Evolutionary conservation across 805 yeast genomes (phyloP), one percentile per base, ranked within the genome.

Genomic region (Suhomyces sp.): DNA sequence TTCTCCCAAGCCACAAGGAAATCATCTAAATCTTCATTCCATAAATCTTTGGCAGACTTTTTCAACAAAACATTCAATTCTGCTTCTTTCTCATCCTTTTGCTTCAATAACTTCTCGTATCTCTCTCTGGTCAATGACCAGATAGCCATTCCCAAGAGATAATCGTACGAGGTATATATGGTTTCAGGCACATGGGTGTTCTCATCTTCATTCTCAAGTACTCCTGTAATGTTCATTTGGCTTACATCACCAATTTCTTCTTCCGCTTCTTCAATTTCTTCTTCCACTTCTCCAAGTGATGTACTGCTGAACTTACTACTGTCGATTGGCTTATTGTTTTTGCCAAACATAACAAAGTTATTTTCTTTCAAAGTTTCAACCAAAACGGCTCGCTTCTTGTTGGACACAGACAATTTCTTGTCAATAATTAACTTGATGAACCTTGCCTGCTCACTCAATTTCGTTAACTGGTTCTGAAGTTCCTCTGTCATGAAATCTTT

Each of bases 61-160:
- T 80, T 78, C 60, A 91, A 78, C 59, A 94, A 76, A 0, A 64
- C 66, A 45, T 83, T 86, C 60, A 93, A 78, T 64, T 89, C 96
- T 10, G 68, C 74, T 65, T 90, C 93, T 62, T 85, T 87, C 24
- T 76, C 86, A 52, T 84, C 89, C 55, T 83, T 80, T 66, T 92
- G 96, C 50, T 79, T 78, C 61, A 91, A 73, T 58, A 94, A 74
- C 59, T 82, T 85, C 62, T 90, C 92, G 65, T 92, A 94, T 61
- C 94, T 82, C 71, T 94, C 99, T 54, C 79, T 80, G 0, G 99
- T 93, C 65, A 94, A 81, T 38, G 97, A 87, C 94, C 97, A 90
- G 58, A 94, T 85, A 35, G 91, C 83, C 97, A 94, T 88, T 50
- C 94, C 96, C 50, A 94, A 77, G 57, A 94, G 77, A 61, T 94